Conservation (phyloP, 768 basidiomycete genomes). For the Kwoniella sp. region DNA sequence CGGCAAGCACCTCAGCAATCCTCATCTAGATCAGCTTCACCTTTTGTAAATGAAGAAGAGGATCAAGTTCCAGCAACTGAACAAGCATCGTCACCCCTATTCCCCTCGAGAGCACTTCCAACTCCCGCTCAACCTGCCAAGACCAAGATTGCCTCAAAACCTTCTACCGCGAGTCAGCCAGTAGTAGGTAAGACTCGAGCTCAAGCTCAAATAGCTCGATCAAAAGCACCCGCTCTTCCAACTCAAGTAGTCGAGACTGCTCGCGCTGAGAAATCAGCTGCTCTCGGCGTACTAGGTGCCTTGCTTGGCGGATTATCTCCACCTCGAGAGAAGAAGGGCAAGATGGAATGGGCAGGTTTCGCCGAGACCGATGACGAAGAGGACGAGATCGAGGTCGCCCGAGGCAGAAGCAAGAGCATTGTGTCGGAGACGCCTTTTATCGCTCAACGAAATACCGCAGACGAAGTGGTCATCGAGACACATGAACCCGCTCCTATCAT, state of each 20-base stretch:
- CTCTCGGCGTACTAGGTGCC: slow-evolving; percentile 16
- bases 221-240: slow-evolving; percentile 2
- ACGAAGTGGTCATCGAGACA: not conserved
- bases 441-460: not conserved
- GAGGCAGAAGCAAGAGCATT: slow-evolving; percentile 6
- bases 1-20: not conserved
- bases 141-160: not conserved
- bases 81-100: slow-evolving; percentile 9
- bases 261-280: slow-evolving; percentile 20
- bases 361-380: slow-evolving; percentile 19
- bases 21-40: not conserved
- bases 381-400: slow-evolving; percentile 17
- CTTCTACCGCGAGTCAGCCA: no score
- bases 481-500: not conserved
- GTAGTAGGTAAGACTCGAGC: no score
- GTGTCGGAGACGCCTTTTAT: not conserved
- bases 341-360: slow-evolving; percentile 17
- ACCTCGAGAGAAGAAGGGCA: not conserved
- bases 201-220: not conserved
- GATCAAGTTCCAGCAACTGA: not conserved
- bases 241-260: slow-evolving; percentile 14
- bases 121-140: not conserved
- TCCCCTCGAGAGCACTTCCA: slow-evolving; percentile 1
- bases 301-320: slow-evolving; percentile 13
- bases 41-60: not conserved